Evolutionary conservation across 1,284 basidiomycete species (phyloP).

Genomic region (Ceratobasidium sp.): DNA sequence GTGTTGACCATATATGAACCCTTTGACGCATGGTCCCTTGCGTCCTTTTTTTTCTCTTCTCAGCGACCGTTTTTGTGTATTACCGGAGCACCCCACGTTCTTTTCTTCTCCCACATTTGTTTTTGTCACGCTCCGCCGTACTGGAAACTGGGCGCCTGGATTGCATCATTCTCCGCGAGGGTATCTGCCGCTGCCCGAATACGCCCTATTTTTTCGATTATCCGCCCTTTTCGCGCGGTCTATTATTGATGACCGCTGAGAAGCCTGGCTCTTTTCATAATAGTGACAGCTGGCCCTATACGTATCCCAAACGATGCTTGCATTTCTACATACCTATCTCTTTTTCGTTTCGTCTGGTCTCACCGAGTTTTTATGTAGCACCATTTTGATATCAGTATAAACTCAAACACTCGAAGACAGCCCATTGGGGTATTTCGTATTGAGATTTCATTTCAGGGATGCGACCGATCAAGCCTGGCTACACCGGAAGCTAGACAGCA

Average conservation of each 20-base stretch:
- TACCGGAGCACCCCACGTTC: conserved; percentile 9
- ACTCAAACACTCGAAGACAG: conserved; percentile 17
- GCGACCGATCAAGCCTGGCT: conserved; percentile 8
- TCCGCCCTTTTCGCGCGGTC: conserved; percentile 18
- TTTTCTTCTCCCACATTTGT: conserved; percentile 1
- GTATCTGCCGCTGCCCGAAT: conserved; percentile 22
- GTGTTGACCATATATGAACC: conserved; percentile 29
- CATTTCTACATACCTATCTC: conserved; percentile 33
- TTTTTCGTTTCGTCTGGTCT: conserved; percentile 32
- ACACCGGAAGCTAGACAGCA: neutral
- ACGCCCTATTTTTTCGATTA: conserved; percentile 1
- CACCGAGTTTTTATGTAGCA: conserved; percentile 37
- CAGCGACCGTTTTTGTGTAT: conserved; percentile 25
- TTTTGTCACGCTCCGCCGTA: conserved; percentile 15
- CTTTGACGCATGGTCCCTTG: conserved; percentile 13
- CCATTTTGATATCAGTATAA: conserved; percentile 41
- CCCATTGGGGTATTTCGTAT: neutral
- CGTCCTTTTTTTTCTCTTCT: conserved; percentile 1
- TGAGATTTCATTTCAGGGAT: conserved; percentile 21
- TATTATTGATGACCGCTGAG: neutral
- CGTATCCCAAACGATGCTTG: conserved; percentile 12
- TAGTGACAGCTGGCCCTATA: conserved; percentile 21
- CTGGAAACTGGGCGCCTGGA: conserved; percentile 34
- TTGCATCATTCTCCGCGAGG: conserved; percentile 20
- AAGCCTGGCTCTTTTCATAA: neutral